A percentile compares a stretch with the other conserved stretches of the same genome.
phyloP scores from a whole-genome alignment of 2,329 filamentous ascomycete species.

The Diaporthe citriasiana region DNA sequence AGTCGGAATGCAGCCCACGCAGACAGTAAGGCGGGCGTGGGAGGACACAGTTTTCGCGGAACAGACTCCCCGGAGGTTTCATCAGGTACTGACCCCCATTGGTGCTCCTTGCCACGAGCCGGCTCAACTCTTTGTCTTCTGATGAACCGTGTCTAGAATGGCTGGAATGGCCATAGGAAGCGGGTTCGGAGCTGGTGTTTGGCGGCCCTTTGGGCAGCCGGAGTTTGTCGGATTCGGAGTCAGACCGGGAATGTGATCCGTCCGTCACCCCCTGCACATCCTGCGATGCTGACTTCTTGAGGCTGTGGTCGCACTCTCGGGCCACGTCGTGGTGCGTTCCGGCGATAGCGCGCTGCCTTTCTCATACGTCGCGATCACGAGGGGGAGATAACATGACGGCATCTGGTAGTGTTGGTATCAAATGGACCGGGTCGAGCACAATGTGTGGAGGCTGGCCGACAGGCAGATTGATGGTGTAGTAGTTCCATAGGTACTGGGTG shows the following conservation, averaged over 20 bases:
- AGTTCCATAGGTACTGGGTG: background rate
- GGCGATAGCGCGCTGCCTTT: conserved; percentile 2
- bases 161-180: too few species aligned
- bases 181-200: background rate
- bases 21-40: background rate
- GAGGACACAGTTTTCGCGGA: background rate
- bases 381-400: background rate
- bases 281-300: conserved; percentile 14
- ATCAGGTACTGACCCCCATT: background rate
- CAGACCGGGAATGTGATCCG: background rate
- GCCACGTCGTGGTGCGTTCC: conserved; percentile 5
- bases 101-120: background rate
- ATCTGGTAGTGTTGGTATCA: background rate
- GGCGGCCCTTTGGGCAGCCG: background rate
- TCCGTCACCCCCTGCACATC: background rate
- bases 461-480: background rate
- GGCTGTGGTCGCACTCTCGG: background rate
- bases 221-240: conserved; percentile 20
- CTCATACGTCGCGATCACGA: background rate
- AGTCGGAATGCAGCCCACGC: background rate
- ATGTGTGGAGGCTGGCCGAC: too few species aligned
- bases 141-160: too few species aligned
- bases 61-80: background rate
- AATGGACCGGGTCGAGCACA: background rate
- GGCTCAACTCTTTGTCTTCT: background rate